Conservation (phyloP, 1,284 basidiomycete species). For the Naganishia albida region DNA sequence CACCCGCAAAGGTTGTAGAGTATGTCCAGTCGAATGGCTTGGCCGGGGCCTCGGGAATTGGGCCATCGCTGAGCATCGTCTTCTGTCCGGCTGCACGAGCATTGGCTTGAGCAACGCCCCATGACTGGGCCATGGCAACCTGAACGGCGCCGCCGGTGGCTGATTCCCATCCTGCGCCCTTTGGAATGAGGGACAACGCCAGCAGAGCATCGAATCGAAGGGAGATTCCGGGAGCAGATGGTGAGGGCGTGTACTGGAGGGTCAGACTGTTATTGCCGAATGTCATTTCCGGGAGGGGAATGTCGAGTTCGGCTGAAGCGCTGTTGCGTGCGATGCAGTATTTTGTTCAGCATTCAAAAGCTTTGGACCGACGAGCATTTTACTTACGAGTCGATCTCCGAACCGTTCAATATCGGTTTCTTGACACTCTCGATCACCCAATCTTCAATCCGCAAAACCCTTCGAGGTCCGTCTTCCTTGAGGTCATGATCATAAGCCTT, state of each 20-base stretch:
- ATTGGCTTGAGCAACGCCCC: slow-evolving; percentile 62
- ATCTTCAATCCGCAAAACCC: slow-evolving; percentile 46
- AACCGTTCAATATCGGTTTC: slow-evolving; percentile 55
- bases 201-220: slow-evolving; percentile 70
- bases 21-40: slow-evolving; percentile 99
- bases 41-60: slow-evolving; percentile 73
- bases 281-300: slow-evolving; percentile 95
- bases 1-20: slow-evolving; percentile 81
- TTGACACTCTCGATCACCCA: slow-evolving; percentile 54
- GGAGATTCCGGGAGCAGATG: slow-evolving; percentile 58
- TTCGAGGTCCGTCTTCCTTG: slow-evolving; percentile 38
- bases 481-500: slow-evolving; percentile 14
- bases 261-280: slow-evolving; percentile 83
- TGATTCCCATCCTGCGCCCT: slow-evolving; percentile 66
- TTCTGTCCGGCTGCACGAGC: slow-evolving; percentile 63
- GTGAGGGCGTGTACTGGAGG: slow-evolving; percentile 54
- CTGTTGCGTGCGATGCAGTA: slow-evolving; percentile 51
- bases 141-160: slow-evolving; percentile 85
- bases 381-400: slow-evolving; percentile 57
- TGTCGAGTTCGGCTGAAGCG: slow-evolving; percentile 68
- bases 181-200: slow-evolving; percentile 73
- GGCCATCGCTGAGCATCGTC: slow-evolving; percentile 56
- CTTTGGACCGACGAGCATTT: not conserved
- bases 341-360: not conserved
- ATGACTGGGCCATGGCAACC: slow-evolving; percentile 90